phyloP scores from a whole-genome alignment of 805 yeast genomes.

The Wickerhamia fluorescens region DNA sequence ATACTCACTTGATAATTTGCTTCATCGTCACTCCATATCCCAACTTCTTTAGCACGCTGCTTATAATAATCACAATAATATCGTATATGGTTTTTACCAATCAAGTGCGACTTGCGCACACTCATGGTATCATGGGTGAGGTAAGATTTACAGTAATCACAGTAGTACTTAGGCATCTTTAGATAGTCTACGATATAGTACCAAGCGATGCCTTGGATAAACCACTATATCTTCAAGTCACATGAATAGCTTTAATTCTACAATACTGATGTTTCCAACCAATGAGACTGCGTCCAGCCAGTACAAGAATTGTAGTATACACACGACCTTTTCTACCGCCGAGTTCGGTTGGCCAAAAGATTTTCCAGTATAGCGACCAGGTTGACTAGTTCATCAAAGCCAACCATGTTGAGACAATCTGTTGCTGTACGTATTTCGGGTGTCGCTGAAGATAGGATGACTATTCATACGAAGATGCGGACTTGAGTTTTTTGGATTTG shows the following conservation, averaged over 20 bases:
- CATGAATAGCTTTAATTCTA: slow-evolving; percentile 1
- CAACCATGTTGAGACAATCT: slow-evolving; percentile 39
- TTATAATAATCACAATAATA: slow-evolving; percentile 73
- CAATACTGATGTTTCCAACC: slow-evolving; percentile 2
- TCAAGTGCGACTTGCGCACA: slow-evolving; percentile 72
- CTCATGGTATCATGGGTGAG: slow-evolving; percentile 85
- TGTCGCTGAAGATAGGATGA: neutral
- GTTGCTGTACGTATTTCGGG: slow-evolving; percentile 26
- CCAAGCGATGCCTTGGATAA: too few relatives aligned
- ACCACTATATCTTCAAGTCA: too few relatives aligned
- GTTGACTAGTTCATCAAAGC: too few relatives aligned
- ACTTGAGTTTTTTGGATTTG: neutral
- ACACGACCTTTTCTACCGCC: too few relatives aligned
- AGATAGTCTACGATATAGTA: too few relatives aligned
- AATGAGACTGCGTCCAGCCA: slow-evolving; percentile 2
- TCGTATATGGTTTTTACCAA: slow-evolving; percentile 70
- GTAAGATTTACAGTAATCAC: slow-evolving; percentile 79
- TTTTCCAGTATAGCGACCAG: too few relatives aligned
- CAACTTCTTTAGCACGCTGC: slow-evolving; percentile 23
- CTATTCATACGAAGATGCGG: too few relatives aligned
- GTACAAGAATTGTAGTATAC: too few relatives aligned
- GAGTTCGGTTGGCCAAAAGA: too few relatives aligned
- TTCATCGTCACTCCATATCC: slow-evolving; percentile 24
- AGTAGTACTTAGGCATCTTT: slow-evolving; percentile 63
- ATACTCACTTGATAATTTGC: too few relatives aligned